Conservation (phyloP, 352 stramenopile species). For the Globisporangium abappressorium region DNA sequence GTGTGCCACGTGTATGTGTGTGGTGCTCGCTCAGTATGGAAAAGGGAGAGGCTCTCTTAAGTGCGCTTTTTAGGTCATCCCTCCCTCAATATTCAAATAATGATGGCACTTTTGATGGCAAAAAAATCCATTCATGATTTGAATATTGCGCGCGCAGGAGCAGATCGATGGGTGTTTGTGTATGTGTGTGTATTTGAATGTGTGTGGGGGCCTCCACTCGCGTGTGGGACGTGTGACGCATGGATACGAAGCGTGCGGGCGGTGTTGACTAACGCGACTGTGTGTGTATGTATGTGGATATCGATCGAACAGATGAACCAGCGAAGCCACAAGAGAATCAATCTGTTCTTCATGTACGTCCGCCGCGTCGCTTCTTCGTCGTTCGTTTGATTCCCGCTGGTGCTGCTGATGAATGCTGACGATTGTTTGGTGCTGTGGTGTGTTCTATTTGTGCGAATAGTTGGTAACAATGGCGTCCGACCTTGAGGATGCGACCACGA, state of each 20-base stretch:
- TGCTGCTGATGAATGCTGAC: background rate
- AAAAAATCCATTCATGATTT: slow-evolving; percentile 9
- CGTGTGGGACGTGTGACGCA: background rate
- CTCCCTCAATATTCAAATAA: slow-evolving; percentile 16
- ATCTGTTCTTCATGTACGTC: slow-evolving; percentile 20
- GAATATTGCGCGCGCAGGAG: slow-evolving; percentile 1
- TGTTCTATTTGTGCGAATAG: slow-evolving; percentile 23
- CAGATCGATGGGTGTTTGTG: slow-evolving; percentile 1
- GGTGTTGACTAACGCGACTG: slow-evolving; percentile 2
- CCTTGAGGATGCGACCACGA: slow-evolving; percentile 28
- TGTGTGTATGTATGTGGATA: background rate
- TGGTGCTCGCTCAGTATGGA: background rate
- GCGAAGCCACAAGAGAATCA: slow-evolving; percentile 17
- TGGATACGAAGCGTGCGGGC: background rate
- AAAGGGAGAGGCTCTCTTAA: slow-evolving; percentile 9
- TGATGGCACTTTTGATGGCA: slow-evolving; percentile 2
- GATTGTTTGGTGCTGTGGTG: slow-evolving; percentile 11
- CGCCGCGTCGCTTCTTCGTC: slow-evolving; percentile 9
- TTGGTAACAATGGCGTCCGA: slow-evolving; percentile 55
- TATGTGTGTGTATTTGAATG: background rate
- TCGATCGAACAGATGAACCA: slow-evolving; percentile 22
- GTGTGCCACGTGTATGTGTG: slow-evolving; percentile 3
- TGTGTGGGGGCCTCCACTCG: background rate
- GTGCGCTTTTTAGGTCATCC: slow-evolving; percentile 16
- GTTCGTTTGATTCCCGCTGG: background rate